These are phyloP conservation scores for Zoysia pacifica DNA, from an alignment of 176 grass and related monocot species.

Conservation along the genomic window DNA sequence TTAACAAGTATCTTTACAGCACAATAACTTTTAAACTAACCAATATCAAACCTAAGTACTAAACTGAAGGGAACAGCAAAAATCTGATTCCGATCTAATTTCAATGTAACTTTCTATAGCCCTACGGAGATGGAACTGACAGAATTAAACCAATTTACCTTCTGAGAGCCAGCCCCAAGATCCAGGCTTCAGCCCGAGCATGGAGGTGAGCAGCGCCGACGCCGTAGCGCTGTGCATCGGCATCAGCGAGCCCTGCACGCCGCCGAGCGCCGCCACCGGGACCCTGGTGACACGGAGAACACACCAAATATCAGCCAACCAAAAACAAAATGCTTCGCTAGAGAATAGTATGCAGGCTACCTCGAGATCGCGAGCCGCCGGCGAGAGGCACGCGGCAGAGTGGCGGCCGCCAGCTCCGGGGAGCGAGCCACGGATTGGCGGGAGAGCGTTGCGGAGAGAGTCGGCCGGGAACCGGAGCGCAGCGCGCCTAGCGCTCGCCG, in stretches of 20 bases:
- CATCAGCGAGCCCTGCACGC: slow-evolving; percentile 69
- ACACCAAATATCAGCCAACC: slow-evolving; percentile 22
- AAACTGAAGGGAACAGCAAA: not conserved
- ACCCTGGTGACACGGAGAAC: slow-evolving; percentile 41
- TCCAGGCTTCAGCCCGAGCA: slow-evolving; percentile 77
- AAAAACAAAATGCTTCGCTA: not conserved
- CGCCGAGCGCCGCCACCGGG: slow-evolving; percentile 61
- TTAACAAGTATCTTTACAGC: not conserved
- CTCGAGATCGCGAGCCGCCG: slow-evolving; percentile 45
- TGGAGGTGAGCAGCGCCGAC: slow-evolving; percentile 83
- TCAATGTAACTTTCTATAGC: not conserved
- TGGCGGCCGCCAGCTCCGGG: slow-evolving; percentile 12
- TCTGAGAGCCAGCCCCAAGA: slow-evolving; percentile 97
- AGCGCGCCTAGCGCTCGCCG: slow-evolving; percentile 46
- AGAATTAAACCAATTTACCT: slow-evolving; percentile 45
- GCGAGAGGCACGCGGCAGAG: slow-evolving; percentile 42
- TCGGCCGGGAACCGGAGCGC: slow-evolving; percentile 40
- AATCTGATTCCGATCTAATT: slow-evolving; percentile 1
- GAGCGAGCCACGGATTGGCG: slow-evolving; percentile 20
- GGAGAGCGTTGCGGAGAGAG: slow-evolving; percentile 27
- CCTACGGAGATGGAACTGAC: not conserved
- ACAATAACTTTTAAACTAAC: slow-evolving; percentile 5
- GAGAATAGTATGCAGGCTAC: slow-evolving; percentile 10
- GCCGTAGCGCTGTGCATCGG: slow-evolving; percentile 86
- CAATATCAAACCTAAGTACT: not conserved